A percentile compares a stretch with the other conserved stretches of the same genome.
These are phyloP conservation scores for Venturia asperata DNA, from an alignment of 2,329 filamentous ascomycete species.

Conservation along the genomic window DNA sequence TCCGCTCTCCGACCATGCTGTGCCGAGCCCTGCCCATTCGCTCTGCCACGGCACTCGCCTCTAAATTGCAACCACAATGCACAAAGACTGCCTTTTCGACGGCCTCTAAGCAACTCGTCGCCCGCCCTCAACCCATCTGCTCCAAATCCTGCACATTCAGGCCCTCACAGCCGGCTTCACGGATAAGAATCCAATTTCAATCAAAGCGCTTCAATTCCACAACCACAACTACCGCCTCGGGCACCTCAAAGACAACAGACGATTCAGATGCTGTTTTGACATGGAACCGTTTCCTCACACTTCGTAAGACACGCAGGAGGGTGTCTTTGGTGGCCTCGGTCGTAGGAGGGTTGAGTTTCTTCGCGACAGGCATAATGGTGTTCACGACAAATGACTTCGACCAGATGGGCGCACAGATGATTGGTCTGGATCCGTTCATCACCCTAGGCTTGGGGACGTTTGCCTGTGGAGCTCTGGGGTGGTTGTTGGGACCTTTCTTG, in stretches of 20 bases:
- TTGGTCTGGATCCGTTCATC: constrained; percentile 82
- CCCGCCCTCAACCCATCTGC: constrained; percentile 2
- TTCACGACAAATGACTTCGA: constrained; percentile 60
- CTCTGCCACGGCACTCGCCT: not conserved
- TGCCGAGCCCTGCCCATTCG: constrained; percentile 12
- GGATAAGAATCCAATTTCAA: not conserved
- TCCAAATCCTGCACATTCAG: not conserved
- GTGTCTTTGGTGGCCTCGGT: constrained; percentile 76
- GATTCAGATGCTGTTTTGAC: constrained; percentile 30
- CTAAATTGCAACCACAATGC: not conserved
- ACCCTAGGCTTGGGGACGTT: constrained; percentile 75
- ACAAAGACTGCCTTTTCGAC: constrained; percentile 3
- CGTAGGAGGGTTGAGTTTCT: constrained; percentile 54
- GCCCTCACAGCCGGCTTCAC: not conserved
- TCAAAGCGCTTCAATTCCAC: constrained; percentile 5
- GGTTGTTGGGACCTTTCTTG: constrained; percentile 77
- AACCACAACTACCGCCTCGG: not conserved
- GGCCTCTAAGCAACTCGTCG: not conserved
- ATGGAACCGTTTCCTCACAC: constrained; percentile 90
- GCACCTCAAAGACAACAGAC: not conserved
- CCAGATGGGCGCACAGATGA: constrained; percentile 53
- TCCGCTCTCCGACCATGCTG: not conserved
- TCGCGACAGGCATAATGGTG: constrained; percentile 44
- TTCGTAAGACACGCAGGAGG: constrained; percentile 76
- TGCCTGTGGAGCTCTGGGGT: constrained; percentile 71